Percentiles rank a stretch among this genome's conserved stretches.
Conservation (phyloP, 176 grass and related monocot species). For the Cenchrus americanus region DNA sequence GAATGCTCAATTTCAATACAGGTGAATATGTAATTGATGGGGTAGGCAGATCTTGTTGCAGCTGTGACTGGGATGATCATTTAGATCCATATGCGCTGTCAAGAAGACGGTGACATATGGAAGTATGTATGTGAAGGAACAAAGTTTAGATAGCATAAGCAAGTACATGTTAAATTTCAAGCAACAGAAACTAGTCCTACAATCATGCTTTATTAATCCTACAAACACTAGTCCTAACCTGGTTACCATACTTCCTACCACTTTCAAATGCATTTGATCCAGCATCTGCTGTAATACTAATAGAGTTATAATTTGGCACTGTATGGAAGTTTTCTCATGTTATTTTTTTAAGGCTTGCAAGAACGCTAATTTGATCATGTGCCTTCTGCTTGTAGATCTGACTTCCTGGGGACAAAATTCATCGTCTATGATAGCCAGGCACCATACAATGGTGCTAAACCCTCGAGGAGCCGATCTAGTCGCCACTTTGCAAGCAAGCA, state of each 20-base stretch:
- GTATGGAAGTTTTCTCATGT: background rate
- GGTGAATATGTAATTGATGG: background rate
- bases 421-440: constrained; percentile 69
- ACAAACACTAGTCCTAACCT: background rate
- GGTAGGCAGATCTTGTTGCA: background rate
- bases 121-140: background rate
- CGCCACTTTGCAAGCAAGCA: constrained; percentile 85
- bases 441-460: constrained; percentile 67
- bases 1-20: background rate
- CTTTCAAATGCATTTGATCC: constrained; percentile 24
- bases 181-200: background rate
- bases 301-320: background rate
- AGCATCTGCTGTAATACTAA: background rate
- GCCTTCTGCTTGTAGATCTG: constrained; percentile 62
- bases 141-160: constrained; percentile 3
- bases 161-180: constrained; percentile 8
- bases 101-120: background rate
- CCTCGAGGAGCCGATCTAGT: constrained; percentile 61
- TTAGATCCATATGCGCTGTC: background rate
- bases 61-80: background rate
- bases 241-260: background rate
- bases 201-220: background rate
- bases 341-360: background rate
- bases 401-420: constrained; percentile 94
- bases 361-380: background rate